Base-by-base conservation (phyloP, 371 early-diverging fungal species). In the Rhizopus arrhizus region DNA sequence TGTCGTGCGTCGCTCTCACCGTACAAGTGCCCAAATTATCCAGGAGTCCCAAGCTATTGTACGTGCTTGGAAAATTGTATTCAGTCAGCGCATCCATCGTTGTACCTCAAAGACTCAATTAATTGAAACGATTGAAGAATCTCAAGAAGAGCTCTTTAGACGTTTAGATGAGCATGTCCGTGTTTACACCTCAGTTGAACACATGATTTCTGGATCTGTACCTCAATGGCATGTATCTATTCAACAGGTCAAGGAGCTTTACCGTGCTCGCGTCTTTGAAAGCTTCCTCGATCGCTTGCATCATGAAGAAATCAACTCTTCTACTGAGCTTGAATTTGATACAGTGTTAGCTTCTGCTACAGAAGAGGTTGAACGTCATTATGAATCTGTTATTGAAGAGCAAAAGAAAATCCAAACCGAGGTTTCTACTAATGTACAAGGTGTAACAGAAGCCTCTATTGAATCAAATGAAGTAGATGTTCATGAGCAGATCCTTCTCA, bases 61-160 rank as follows among this genome's bases (percentile, higher is more conserved):
- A 8, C 73, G 69, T 56, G 68, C 77, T 31, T 76, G 77, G 77
- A 68, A 65, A 15, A 68, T 76, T 36, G 59, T 58, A n/a, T 76
- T 76, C 54, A 69, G 53, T 29, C 70, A 59, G 9, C 69, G 71
- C 28, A 49, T 73, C 48, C 65, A 61, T n/a, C 70, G 61, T 48
- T 70, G 66, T 56, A 68, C 68, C 46, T 62, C 73, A 4, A 70
- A 72, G 48, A 47, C 51, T n/a, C 66, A 72, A 22, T 42, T 64
- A 3, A 40, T 70, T 6, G 45, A 59, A 34, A 62, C 59, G 0
- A 68, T 75, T 48, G 68, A 72, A 29, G 68, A 72, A 41, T 68
- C 65, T 47, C 76, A 70, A 15, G 61, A 62, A 15, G 62, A 65
- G 9, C 62, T 75, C 22, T 68, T 70, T 51, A 59, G 68, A 50